Base-by-base conservation (phyloP, 192 early-diverging fungal genomes). In the Podila clonocystis region DNA sequence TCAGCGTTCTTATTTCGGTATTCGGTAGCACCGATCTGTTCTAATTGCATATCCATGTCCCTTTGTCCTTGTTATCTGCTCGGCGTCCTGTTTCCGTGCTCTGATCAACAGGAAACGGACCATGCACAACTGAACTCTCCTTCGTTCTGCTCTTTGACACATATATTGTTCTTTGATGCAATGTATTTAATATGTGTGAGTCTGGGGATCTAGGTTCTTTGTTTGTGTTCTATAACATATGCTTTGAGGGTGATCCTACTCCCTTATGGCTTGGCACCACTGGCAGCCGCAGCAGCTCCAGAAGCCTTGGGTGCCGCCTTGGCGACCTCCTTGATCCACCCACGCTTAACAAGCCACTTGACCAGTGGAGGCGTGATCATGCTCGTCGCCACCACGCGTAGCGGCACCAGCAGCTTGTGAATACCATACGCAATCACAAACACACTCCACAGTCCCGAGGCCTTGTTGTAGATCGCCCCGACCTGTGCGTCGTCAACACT, bases 401-500 rank as follows among this genome's bases (percentile, higher is more conserved):
- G 30, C 7, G 89, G 89, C 19, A 90, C 63, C 41, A 90, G 61
- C 9, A 90, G 50, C 62, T 90, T 90, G 67, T 90, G 89, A n/a
- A 90, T 89, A 13, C 87, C 89, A 69, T 90, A 90, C 0, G 89
- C 87, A 60, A 90, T 84, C 48, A 88, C 83, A 71, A 90, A 87
- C 0, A 87, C 67, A 52, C 85, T 83, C 29, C 82, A 74, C 22
- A 83, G 65, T 20, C 86, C 86, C 2, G 87, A 87, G 33, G 74
- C 70, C 31, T 85, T 70, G 59, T 74, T 85, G 22, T 69, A 73
- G 41, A 70, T 70, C 5, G 52, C 71, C 4, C 72, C 76, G 9
- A 69, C 65, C 22, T 72, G 63, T 31, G 69, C 63, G 45, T 72
- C 68, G 28, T 64, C 62, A 2, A 82, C 67, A 24, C 59, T 68